Evolutionary conservation across 768 basidiomycete species (phyloP), one percentile per base, ranked within the genome.

Genomic region (Tylopilus balloui): DNA sequence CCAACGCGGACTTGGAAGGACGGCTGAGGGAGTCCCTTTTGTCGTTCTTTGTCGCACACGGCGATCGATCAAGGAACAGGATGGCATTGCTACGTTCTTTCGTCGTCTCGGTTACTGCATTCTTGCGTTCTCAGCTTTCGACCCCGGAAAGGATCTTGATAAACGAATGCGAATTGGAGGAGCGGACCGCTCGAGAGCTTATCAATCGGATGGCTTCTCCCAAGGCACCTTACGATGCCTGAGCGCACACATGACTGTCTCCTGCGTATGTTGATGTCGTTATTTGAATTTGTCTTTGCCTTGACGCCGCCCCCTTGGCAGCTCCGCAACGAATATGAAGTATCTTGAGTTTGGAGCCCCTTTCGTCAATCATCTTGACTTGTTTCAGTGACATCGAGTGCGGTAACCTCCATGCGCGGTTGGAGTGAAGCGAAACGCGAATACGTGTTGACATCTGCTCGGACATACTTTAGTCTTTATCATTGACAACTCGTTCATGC

Each of bases 1-100:
- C 42, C 27, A 55, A 51, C 15, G 41, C 54, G 24, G 53, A 60
- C 6, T 51, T 60, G 48, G 65, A 67, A 47, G 57, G 50, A 13
- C 59, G 59, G 34, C 60, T 61, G 28, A 68, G 53, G 45, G 50
- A 36, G 47, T 56, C 61, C 19, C 50, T 70, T 42, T 47, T 57
- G 31, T 45, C 52, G 15, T 51, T 61, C 31, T 45, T 66, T 23
- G 17, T 47, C 31, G 28, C 51, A 14, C 55, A 53, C 41, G 34
- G 20, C 41, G 49, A 53, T 31, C 54, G 37, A 53, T 59, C 38
- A 31, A 54, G 48, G 34, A 39, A 32, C 19, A 47, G 25, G 42
- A 25, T 27, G 11, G 13, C 36, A 8, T 46, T 34, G 13, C 34
- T 55, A 21, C 52, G 52, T 40, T 53, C 37, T 8, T 57, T 20